Base-by-base conservation (phyloP, 208 protist genomes). In the Leishmania tarentolae region DNA sequence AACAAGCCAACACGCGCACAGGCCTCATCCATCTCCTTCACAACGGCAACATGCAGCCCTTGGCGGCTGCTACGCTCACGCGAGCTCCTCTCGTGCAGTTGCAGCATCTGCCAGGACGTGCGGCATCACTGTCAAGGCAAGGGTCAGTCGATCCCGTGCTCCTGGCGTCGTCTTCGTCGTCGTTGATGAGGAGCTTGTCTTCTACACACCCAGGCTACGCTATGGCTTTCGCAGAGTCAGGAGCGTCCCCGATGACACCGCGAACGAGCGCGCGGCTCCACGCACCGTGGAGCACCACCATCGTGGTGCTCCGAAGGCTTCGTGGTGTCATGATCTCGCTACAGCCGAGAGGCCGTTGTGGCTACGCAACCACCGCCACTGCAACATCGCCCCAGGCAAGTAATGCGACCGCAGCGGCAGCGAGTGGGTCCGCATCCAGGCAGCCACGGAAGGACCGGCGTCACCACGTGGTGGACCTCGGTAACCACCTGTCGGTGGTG, bases 391-490 rank as follows among this genome's bases (percentile, higher is more conserved):
- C n/a, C n/a, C 42, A 28, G n/a, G n/a, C 7, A 17, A n/a, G 40
- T 31, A 56, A 9, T 15, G 15, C 73, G 1, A 42, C 73, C 4
- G 52, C 74, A 63, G 31, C 56, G 40, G 46, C 61, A 70, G 6
- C 44, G 35, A 44, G 74, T 42, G 66, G 11, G 37, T 28, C 66
- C 7, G 19, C 66, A 42, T 28, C 66, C 17, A 44, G 15, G 44
- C 69, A 7, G 9, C 24, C 42, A 50, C 24, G 53, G 35, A 44
- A 21, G 24, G 1, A 21, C 44, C 57, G 57, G 44, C 75, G 37
- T 24, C 74, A 46, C 46, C 76, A 71, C n/a, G 52, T 80, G 66
- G 75, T 85, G 4, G 47, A 85, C 53, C 68, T 85, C 15, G 82
- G 82, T n/a, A 85, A 82, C 66, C 69, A 79, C 31, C 65, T 85